Evolutionary conservation across 2,329 filamentous ascomycete genomes (phyloP), one percentile per base, ranked within the genome.

Genomic region (Xylariaceae sp.): DNA sequence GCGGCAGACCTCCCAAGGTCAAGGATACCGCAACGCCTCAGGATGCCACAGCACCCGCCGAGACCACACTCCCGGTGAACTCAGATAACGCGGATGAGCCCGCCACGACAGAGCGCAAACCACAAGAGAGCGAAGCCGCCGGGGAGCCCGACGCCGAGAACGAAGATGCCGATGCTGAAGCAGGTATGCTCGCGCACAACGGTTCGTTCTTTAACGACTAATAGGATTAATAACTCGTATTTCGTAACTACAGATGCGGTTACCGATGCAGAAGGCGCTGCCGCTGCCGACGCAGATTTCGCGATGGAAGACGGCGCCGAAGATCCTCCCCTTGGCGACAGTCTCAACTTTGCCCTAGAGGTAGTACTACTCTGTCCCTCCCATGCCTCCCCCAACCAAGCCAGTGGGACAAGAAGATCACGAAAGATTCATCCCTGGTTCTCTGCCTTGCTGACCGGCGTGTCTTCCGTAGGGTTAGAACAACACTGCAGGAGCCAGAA

Each of bases 1-100:
- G 70, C 39, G 67, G 72, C 36, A 63, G 72, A 12, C 71, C 71
- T 43, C 63, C 65, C 56, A 71, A 68, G 59, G 61, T 58, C 9
- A 60, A 58, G 37, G 60, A 49, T 29, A 52, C 59, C 8, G 4
- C 41, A 9, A 16, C 22, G 12, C 5, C 21, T 18, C 6, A 65
- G 60, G 69, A 70, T 59, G 53, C 58, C 12, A 47, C 56, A 10
- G 49, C 57, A 29, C 66, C 61, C 15, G 58, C 63, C 45, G 63
- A 65, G 26, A 50, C 57, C 9, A 47, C 53, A 13, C n/a, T n/a
- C n/a, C 55, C 58, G 30, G 54, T 49, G 13, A 63, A 62, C 58
- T 34, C 47, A 5, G 62, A 63, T 49, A 62, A 63, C 49, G 39
- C 47, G 15, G 56, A 55, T 45, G 49, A 53, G n/a, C 42, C 61